Evolutionary conservation across 257 asterid species (phyloP), one percentile per base, ranked within the genome.

Genomic region (Petrea volubilis): DNA sequence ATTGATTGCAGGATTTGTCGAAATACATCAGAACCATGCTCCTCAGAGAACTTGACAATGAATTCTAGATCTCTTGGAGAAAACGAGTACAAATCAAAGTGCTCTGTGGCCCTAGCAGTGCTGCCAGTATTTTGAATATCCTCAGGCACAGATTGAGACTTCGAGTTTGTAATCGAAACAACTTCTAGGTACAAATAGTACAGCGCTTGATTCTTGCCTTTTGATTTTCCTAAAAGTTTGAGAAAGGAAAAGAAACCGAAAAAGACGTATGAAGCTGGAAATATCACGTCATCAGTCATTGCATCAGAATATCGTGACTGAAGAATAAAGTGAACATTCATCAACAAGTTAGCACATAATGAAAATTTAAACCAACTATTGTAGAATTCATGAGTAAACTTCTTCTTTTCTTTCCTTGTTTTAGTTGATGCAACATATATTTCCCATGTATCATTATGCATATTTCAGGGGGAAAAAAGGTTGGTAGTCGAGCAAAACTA

Each of bases 31-130:
- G 96, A 81, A 77, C 95, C 91, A 46, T 91, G 87, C 81, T 94
- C 98, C 85, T 86, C 96, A 55, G 95, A 86, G 81, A 91, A 91
- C 84, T 86, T 89, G 3, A 91, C 95, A 62, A 94, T 85, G 78
- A 94, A 94, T 58, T 94, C 97, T 72, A 94, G 77, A 85, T 94
- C 98, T 74, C 84, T 85, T 60, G 96, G 95, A 53, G 96, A 89
- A 85, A 94, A 94, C 17, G 96, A 74, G 86, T 82, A 84, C 68
- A 86, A 78, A 77, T 94, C 96, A 71, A 82, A 83, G 80, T 82
- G 62, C 76, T 91, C 91, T 29, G 85, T 77, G 61, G 86, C 72
- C 81, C 81, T 79, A 28, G 78, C 73, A 76, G 79, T 79, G 71
- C 74, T 64, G 64, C 73, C 81, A 60, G 80, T 72, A 68, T 84